phyloP scores from a whole-genome alignment of 2,329 filamentous ascomycete species.

The Lasiodiplodia hormozganensis region DNA sequence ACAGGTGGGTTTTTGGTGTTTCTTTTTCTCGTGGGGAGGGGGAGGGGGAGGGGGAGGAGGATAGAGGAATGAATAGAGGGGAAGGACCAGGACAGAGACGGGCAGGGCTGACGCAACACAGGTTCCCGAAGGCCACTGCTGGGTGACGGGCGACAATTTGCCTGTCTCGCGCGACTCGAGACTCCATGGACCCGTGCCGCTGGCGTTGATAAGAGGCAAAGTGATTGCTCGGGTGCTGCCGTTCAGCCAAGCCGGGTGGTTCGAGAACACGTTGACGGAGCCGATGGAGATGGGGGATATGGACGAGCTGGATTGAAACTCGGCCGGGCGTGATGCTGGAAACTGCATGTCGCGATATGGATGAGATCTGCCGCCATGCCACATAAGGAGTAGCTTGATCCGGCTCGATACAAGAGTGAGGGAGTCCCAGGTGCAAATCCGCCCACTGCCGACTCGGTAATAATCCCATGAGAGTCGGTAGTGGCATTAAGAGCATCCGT shows the following conservation, averaged over 20 bases:
- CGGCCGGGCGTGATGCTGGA: background rate
- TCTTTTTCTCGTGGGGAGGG: background rate
- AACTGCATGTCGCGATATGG: background rate
- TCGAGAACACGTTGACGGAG: conserved; percentile 25
- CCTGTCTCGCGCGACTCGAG: conserved; percentile 85
- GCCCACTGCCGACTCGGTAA: too few relatives aligned
- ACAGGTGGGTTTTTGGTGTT: conserved; percentile 58
- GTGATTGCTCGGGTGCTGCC: conserved; percentile 56
- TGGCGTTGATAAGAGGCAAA: conserved; percentile 85
- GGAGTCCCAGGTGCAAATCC: background rate
- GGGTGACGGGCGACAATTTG: conserved; percentile 88
- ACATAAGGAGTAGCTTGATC: background rate
- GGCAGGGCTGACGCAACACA: conserved; percentile 44
- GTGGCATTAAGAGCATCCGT: background rate
- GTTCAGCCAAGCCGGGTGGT: conserved; percentile 14
- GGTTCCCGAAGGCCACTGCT: conserved; percentile 92
- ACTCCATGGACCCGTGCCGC: conserved; percentile 82
- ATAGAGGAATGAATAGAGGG: too few relatives aligned
- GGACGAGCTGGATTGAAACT: background rate
- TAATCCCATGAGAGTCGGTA: background rate
- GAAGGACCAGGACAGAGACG: too few relatives aligned
- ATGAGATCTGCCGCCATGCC: background rate
- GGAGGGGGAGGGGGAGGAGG: too few relatives aligned
- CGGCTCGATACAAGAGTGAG: background rate
- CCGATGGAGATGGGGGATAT: conserved; percentile 9